Evolutionary conservation across 164 flowering plant genomes (phyloP), one percentile per base, ranked within the genome.

Genomic region (Vitis rotundifolia): DNA sequence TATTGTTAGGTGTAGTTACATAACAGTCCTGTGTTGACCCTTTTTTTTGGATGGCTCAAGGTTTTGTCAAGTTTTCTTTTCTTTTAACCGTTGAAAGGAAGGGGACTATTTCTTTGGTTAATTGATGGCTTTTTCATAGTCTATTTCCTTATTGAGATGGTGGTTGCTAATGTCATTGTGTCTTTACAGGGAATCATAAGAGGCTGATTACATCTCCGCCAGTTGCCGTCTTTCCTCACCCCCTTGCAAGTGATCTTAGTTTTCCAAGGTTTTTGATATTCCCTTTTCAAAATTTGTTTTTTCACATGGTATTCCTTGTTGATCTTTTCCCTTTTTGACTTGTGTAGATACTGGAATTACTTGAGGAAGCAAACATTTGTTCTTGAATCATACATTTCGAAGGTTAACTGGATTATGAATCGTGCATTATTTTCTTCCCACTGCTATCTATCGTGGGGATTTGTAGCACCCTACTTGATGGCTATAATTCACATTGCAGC

Each of bases 321-420:
- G 31, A 60, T 22, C 29, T 75, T 64, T 49, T 67, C 49, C 13
- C 49, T 66, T 80, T 66, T 80, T 49, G 5, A 37, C 3, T 59
- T 60, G 6, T 86, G 49, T 72, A 94, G 99, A 86, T 94, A 92
- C 67, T 94, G 99, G 99, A 94, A 94, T 81, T 94, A 94, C 80
- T 78, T 94, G 87, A 88, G 98, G 79, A 94, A 94, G 85, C 99
- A 94, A 78, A 92, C 99, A 59, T 94, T 94, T 82, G 99, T 94
- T 70, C 79, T 94, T 67, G 98, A 94, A 76, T 92, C 99, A 66
- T 94, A 94, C 75, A 77, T 77, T 47, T 60, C 91, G 28, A 81
- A 72, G 59, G 92, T 90, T 56, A 94, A 94, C 70, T 84, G 91
- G 94, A 75, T 91, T 7, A 92, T 95, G 97, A 92, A 95, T 78